These are phyloP conservation scores for Dionaea muscipula DNA, from an alignment of 179 eudicot genomes.

Conservation along the genomic window DNA sequence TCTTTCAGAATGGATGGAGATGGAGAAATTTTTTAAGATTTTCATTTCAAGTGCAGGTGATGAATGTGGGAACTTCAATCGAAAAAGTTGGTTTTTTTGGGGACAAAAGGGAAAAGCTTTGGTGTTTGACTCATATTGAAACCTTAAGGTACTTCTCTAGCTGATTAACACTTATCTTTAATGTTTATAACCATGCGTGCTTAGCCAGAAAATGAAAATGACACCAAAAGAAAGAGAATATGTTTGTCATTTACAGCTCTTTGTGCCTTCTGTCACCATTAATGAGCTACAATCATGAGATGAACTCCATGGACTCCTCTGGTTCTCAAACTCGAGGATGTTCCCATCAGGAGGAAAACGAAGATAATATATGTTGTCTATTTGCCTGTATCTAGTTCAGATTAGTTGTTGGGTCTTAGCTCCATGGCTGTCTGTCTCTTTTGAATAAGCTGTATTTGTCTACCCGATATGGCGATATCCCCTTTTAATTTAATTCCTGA, in stretches of 20 bases:
- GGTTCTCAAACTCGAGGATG: neutral
- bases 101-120: constrained; percentile 44
- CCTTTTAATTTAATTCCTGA: no score
- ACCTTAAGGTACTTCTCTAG: constrained; percentile 65
- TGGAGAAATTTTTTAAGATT: no score
- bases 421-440: no score
- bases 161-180: no score
- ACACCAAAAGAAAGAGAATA: no score
- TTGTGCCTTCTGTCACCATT: neutral
- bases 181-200: no score
- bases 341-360: neutral
- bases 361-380: neutral
- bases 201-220: no score
- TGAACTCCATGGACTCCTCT: neutral
- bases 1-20: no score
- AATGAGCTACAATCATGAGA: neutral
- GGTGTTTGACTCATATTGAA: constrained; percentile 95
- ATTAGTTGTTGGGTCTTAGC: no score
- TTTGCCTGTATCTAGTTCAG: no score
- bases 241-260: neutral
- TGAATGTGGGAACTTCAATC: constrained; percentile 89
- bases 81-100: constrained; percentile 87
- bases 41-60: constrained; percentile 35
- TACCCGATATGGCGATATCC: no score
- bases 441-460: no score